phyloP scores from a whole-genome alignment of 2,329 filamentous ascomycete genomes.

The Aureobasidium leucospermi region DNA sequence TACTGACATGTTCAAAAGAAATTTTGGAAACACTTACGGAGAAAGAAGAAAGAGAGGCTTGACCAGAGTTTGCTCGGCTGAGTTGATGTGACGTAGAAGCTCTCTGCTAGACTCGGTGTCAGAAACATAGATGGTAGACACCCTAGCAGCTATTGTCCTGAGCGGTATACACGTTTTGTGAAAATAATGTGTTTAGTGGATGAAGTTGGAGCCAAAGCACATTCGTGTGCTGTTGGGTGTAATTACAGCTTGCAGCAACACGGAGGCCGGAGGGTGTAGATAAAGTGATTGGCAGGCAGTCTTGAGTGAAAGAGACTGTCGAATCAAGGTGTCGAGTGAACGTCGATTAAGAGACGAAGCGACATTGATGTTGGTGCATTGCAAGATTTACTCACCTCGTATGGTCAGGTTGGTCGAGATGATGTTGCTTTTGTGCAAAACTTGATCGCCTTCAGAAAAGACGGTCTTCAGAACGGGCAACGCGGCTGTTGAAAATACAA shows the following conservation, averaged over 20 bases:
- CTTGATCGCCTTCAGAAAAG: slow-evolving; percentile 10
- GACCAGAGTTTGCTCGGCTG: not conserved
- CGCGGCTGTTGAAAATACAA: not conserved
- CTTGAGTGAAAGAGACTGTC: not conserved
- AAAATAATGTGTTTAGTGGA: not conserved
- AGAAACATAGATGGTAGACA: not conserved
- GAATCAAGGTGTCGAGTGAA: not conserved
- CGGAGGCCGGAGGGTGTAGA: not conserved
- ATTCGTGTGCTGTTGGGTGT: not conserved
- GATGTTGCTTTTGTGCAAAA: slow-evolving; percentile 13
- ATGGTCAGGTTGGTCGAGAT: slow-evolving; percentile 6
- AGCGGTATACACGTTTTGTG: too few relatives aligned
- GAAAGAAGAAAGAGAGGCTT: not conserved
- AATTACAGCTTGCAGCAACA: slow-evolving; percentile 5
- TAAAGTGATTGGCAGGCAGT: not conserved
- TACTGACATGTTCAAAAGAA: not conserved
- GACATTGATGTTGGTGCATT: not conserved
- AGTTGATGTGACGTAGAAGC: not conserved
- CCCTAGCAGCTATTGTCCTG: too few relatives aligned
- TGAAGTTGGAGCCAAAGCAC: not conserved
- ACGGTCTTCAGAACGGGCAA: not conserved
- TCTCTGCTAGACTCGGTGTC: not conserved
- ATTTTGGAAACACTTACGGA: not conserved
- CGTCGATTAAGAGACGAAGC: not conserved
- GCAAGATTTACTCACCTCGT: not conserved